phyloP scores from a whole-genome alignment of 495 filamentous ascomycete species.

The Tuber umbilicatum region DNA sequence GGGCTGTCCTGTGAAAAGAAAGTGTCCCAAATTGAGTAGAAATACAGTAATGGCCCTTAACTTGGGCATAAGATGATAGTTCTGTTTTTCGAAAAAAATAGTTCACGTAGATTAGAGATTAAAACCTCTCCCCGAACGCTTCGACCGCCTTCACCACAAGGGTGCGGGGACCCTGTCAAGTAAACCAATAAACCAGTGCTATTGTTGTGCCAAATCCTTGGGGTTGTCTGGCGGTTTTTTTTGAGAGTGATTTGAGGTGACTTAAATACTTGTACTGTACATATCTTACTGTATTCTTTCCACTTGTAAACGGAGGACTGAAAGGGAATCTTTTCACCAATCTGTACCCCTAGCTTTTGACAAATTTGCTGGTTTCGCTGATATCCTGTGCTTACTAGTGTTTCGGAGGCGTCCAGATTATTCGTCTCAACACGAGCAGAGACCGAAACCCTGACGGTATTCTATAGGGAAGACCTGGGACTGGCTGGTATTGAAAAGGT shows the following conservation, averaged over 20 bases:
- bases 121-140: neutral
- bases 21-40: neutral
- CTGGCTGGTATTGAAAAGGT: too few relatives aligned
- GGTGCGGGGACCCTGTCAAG: neutral
- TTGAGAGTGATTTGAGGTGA: neutral
- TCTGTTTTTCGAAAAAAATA: neutral
- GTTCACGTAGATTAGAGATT: neutral
- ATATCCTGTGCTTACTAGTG: too few relatives aligned
- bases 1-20: neutral
- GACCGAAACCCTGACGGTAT: too few relatives aligned
- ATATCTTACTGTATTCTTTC: too few relatives aligned
- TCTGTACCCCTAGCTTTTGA: too few relatives aligned
- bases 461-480: too few relatives aligned
- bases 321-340: too few relatives aligned
- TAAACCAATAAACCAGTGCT: neutral
- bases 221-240: neutral
- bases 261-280: neutral
- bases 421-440: too few relatives aligned
- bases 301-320: too few relatives aligned
- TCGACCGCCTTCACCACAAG: neutral
- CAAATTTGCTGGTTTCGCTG: too few relatives aligned
- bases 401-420: too few relatives aligned
- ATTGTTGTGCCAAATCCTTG: neutral
- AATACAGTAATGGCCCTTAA: neutral
- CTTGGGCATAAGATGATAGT: too few relatives aligned